These are phyloP conservation scores for Pachysandra terminalis DNA, from an alignment of 164 flowering plant genomes.

Conservation along the genomic window DNA sequence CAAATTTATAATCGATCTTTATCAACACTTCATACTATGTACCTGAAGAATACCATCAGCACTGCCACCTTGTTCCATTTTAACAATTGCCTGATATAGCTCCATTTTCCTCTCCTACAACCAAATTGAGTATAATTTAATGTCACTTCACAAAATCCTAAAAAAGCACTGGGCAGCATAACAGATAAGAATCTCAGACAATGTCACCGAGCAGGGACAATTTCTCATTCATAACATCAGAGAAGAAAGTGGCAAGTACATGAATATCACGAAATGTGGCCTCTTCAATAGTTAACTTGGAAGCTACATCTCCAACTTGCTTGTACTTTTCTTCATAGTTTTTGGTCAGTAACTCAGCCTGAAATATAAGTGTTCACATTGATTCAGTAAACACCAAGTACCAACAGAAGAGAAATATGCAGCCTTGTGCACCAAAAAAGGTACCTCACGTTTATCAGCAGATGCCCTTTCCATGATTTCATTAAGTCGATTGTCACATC, in stretches of 20 bases:
- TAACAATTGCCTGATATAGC: slow-evolving; percentile 78
- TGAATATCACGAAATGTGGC: slow-evolving; percentile 88
- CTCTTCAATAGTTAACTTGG: slow-evolving; percentile 87
- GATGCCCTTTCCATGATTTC: slow-evolving; percentile 85
- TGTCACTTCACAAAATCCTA: not conserved
- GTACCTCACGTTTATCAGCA: slow-evolving; percentile 88
- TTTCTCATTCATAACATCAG: not conserved
- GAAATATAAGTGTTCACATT: slow-evolving; percentile 15
- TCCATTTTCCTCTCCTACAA: slow-evolving; percentile 77
- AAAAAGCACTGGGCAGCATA: not conserved
- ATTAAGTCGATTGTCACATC: slow-evolving; percentile 89
- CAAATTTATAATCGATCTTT: not conserved
- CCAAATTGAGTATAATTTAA: slow-evolving; percentile 2
- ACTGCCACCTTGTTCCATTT: slow-evolving; percentile 69
- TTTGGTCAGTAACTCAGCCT: slow-evolving; percentile 78
- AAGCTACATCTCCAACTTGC: slow-evolving; percentile 82
- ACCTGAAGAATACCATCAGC: slow-evolving; percentile 73
- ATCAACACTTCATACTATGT: slow-evolving; percentile 10
- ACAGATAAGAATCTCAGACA: not conserved
- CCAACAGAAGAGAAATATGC: not conserved
- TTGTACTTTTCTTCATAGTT: slow-evolving; percentile 96
- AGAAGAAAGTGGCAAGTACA: slow-evolving; percentile 31
- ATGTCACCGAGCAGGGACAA: not conserved
- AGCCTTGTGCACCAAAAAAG: not conserved
- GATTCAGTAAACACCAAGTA: not conserved